Evolutionary conservation across 345 rosid genomes (phyloP), one percentile per base, ranked within the genome.

Genomic region (Turritis glabra): DNA sequence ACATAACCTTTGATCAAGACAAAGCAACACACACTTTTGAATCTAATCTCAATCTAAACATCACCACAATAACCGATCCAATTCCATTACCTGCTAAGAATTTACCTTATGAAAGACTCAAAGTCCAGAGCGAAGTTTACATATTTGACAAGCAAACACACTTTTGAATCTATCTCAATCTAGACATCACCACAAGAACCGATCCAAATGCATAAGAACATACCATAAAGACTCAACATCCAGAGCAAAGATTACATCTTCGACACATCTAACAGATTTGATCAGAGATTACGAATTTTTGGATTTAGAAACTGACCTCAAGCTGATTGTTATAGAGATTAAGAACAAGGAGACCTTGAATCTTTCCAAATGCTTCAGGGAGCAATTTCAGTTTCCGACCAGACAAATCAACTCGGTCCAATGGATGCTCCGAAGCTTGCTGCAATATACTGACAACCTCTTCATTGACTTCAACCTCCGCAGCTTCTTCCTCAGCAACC

Each of bases 321-420:
- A 95, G 92, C 72, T 82, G 92, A 83, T 95, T 95, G 79, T 73
- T 76, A 1, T 93, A 85, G 32, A 95, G 79, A 75, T 84, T 85
- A 65, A 95, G 89, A 27, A 84, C 77, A 68, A 74, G 76, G 80
- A 95, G 79, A 12, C 92, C 90, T 6, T 59, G 58, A 64, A 95
- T 87, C 79, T 71, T 80, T 17, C 97, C 97, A 48, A 92, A 92
- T 1, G 92, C 97, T 83, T 92, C 99, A 0, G 97, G 97, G 63
- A 95, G 77, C 41, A 85, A 23, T 64, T 81, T 85, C 73, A 95
- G 21, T 51, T 74, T 81, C 79, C 86, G 62, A 26, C 80, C 81
- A 1, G 92, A 85, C 80, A 95, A 85, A 75, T 95, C 92, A 59
- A 92, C 83, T n/a, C 72, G 78, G 30, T 92, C 93, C 77, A 95